Evolutionary conservation across 208 protist species (phyloP).

Genomic region (Tritrichomonas musculus): DNA sequence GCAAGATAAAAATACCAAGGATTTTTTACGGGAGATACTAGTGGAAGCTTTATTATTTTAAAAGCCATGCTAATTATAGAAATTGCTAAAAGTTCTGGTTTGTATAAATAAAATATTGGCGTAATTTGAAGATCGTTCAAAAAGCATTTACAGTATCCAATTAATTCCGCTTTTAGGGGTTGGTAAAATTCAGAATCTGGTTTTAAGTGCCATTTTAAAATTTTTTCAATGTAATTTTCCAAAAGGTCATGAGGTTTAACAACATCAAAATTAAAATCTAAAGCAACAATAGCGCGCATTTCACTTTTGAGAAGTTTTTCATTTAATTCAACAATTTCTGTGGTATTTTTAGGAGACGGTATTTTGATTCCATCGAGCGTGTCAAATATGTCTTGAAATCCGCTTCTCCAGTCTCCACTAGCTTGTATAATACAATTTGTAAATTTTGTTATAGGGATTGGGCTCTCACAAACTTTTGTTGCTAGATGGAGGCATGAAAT

Average conservation of each 20-base stretch:
- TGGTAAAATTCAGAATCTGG: not conserved
- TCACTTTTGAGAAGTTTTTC: not conserved
- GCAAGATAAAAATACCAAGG: no score
- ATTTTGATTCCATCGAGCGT: not conserved
- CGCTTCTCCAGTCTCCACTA: not conserved
- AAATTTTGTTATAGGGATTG: not conserved
- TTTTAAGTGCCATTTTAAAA: not conserved
- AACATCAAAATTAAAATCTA: slow-evolving; percentile 1
- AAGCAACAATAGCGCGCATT: not conserved
- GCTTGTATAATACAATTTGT: not conserved
- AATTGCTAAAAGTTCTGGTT: not conserved
- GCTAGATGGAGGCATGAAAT: not conserved
- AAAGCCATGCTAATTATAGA: not conserved
- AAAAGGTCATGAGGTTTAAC: not conserved
- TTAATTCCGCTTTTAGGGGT: not conserved
- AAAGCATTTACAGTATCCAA: not conserved
- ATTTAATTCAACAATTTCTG: not conserved
- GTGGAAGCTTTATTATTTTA: no score
- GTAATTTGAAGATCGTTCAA: not conserved
- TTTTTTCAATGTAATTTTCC: not conserved
- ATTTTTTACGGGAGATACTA: no score
- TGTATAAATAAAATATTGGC: not conserved
- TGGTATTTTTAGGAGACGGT: not conserved
- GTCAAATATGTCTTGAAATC: not conserved
- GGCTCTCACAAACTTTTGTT: not conserved